Conservation (phyloP, 805 yeast genomes). For the Myxozyma geophila region DNA sequence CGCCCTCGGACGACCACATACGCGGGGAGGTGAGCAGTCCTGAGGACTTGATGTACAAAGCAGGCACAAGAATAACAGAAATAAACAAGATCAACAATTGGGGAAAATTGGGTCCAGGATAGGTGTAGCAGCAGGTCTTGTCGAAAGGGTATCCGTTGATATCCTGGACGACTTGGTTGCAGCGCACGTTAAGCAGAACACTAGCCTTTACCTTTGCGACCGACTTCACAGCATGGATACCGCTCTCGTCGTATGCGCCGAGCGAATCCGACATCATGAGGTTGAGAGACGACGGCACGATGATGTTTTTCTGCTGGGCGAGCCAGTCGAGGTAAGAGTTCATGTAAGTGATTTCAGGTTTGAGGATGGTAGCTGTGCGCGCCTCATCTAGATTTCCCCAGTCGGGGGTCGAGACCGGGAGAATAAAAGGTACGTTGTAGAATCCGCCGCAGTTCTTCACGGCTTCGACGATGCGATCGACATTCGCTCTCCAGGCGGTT, state of each 20-base stretch:
- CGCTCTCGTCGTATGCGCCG: conserved; percentile 27
- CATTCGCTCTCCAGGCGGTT: conserved; percentile 26
- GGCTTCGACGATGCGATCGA: conserved; percentile 22
- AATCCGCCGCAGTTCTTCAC: conserved; percentile 13
- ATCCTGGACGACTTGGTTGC: conserved; percentile 35
- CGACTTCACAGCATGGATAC: conserved; percentile 32
- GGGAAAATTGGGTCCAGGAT: conserved; percentile 27
- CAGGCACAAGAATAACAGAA: conserved; percentile 17
- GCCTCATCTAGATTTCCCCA: conserved; percentile 30
- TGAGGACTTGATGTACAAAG: conserved; percentile 21
- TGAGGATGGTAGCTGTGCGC: conserved; percentile 30
- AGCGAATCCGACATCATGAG: conserved; percentile 28
- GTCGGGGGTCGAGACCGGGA: conserved; percentile 32
- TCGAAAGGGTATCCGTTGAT: conserved; percentile 34
- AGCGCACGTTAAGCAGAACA: conserved; percentile 36
- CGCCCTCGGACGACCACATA: conserved; percentile 22
- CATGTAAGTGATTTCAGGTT: conserved; percentile 31
- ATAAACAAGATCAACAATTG: conserved; percentile 23
- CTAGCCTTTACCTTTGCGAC: conserved; percentile 36
- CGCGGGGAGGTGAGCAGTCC: conserved; percentile 19
- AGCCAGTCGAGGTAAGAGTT: conserved; percentile 32
- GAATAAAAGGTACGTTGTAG: conserved; percentile 25
- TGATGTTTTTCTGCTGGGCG: conserved; percentile 28
- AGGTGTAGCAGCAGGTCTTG: conserved; percentile 38
- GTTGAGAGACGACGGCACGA: conserved; percentile 35